Percentiles rank a stretch among this genome's conserved stretches.
These are phyloP conservation scores for Excoecaria agallocha DNA, from an alignment of 345 rosid genomes.

Conservation along the genomic window DNA sequence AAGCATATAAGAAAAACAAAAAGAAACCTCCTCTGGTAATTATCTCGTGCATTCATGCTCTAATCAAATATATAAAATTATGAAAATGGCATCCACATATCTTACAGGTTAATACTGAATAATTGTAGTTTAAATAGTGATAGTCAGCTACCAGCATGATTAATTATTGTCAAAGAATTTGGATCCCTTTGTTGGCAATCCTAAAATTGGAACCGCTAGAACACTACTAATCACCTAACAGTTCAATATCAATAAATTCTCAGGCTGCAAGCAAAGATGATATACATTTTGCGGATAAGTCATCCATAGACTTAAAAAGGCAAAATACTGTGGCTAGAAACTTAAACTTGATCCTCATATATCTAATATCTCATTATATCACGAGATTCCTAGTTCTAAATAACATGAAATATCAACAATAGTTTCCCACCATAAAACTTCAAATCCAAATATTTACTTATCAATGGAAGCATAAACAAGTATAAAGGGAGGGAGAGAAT, in stretches of 20 bases:
- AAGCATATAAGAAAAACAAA: constrained; percentile 16
- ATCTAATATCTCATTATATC: neutral
- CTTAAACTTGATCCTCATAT: neutral
- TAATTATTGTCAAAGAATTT: neutral
- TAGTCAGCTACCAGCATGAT: neutral
- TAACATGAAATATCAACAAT: neutral
- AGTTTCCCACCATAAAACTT: neutral
- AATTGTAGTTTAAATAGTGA: neutral
- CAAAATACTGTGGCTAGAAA: neutral
- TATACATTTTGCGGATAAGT: neutral
- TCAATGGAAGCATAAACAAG: neutral
- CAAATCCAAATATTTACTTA: neutral
- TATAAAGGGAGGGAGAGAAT: neutral
- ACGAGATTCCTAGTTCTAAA: neutral
- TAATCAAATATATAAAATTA: neutral
- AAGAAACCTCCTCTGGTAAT: neutral
- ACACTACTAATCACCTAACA: neutral
- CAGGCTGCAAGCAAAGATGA: neutral
- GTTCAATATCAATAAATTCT: neutral
- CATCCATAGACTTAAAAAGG: neutral
- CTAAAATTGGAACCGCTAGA: neutral
- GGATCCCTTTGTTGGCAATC: neutral
- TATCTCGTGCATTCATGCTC: neutral
- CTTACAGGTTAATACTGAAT: neutral
- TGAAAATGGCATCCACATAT: neutral